These are phyloP conservation scores for Chlamydomonas incerta DNA, from an alignment of 139 green algal genomes.

Conservation along the genomic window DNA sequence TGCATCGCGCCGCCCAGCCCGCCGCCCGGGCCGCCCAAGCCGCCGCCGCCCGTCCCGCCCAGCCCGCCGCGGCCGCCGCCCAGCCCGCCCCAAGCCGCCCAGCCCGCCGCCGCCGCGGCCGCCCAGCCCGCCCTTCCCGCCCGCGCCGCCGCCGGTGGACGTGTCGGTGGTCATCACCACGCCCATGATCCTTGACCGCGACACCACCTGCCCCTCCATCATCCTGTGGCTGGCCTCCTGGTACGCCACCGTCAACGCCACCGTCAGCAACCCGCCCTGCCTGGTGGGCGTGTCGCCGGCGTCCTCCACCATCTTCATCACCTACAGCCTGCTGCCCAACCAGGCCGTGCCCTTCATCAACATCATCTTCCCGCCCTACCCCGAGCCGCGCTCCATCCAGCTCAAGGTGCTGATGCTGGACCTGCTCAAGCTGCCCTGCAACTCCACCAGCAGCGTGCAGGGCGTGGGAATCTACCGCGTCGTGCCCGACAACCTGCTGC, in stretches of 20 bases:
- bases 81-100: not conserved
- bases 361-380: slow-evolving; percentile 2
- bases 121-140: not conserved
- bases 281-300: not conserved
- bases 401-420: not conserved
- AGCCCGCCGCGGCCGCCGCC: not conserved
- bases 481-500: not conserved
- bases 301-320: slow-evolving; percentile 1
- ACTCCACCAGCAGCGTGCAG: not conserved
- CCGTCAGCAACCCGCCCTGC: not conserved
- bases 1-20: slow-evolving; percentile 6
- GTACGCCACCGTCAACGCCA: not conserved
- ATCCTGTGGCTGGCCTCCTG: not conserved
- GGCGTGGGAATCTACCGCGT: not conserved
- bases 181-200: not conserved
- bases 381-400: not conserved
- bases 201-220: not conserved
- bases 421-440: slow-evolving; percentile 3
- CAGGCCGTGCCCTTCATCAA: slow-evolving; percentile 14
- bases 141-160: not conserved
- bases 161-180: not conserved
- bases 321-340: not conserved
- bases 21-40: not conserved
- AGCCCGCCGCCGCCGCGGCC: not conserved
- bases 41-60: not conserved